Conservation (phyloP, 805 yeast genomes). For the Metschnikowia picachoensis region DNA sequence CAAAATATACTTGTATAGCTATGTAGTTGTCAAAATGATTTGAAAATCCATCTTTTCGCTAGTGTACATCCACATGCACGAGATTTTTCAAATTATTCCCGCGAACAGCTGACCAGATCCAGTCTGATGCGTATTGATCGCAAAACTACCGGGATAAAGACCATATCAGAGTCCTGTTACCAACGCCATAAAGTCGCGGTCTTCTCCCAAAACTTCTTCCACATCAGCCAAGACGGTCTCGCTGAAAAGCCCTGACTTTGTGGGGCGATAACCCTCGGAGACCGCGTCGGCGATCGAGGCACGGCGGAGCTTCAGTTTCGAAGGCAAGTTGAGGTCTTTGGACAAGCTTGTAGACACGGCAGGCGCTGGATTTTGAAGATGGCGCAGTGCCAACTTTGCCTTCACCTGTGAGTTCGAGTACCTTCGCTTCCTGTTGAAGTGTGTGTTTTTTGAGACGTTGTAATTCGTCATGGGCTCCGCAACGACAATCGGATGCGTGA, state of each 20-base stretch:
- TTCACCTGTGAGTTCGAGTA: constrained; percentile 12
- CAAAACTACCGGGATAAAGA: background rate
- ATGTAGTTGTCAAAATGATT: no score
- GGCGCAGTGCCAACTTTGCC: constrained; percentile 13
- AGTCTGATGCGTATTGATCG: constrained; percentile 2
- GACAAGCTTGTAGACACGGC: constrained; percentile 7
- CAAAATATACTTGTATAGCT: no score
- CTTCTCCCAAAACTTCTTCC: constrained; percentile 62
- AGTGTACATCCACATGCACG: no score
- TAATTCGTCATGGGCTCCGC: constrained; percentile 26
- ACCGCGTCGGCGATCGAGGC: constrained; percentile 73
- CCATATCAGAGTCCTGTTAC: constrained; percentile 26
- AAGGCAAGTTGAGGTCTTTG: constrained; percentile 17
- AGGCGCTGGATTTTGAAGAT: constrained; percentile 10
- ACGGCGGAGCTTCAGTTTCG: constrained; percentile 47
- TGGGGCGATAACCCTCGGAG: constrained; percentile 69
- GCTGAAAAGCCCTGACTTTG: constrained; percentile 72
- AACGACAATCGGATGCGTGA: constrained; percentile 22
- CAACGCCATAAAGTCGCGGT: constrained; percentile 42
- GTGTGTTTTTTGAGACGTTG: constrained; percentile 26
- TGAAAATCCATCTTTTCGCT: no score
- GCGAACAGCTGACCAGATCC: constrained; percentile 1
- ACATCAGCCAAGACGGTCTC: constrained; percentile 72
- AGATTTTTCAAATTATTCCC: no score
- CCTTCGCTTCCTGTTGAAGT: constrained; percentile 19